Evolutionary conservation across 2,329 filamentous ascomycete species (phyloP), one percentile per base, ranked within the genome.

Genomic region (Exophiala sideris): DNA sequence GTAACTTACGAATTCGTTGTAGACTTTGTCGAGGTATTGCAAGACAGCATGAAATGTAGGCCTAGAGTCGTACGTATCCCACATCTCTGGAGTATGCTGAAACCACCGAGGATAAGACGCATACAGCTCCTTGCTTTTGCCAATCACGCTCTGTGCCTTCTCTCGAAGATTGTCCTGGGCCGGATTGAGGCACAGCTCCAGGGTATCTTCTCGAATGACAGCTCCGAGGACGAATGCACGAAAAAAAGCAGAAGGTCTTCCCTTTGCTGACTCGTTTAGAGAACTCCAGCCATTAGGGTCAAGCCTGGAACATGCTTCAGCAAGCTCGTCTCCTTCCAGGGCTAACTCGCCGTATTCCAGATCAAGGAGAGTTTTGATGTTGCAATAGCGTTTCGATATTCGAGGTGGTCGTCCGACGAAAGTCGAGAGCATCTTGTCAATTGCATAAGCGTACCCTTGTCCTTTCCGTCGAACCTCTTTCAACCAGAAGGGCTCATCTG

Each of bases 391-490:
- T 35, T 70, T 66, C n/a, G 69, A 69, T 36, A 79, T 72, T 2
- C 76, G 68, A 2, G 76, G 75, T 3, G 77, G 77, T 2, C 77
- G 69, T 3, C 77, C 77, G n/a, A 79, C 70, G 48, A 79, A 79
- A 1, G 77, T 73, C 1, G 76, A 71, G 6, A 78, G 63, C 38
- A 71, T 73, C 52, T 78, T 79, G 52, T 79, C 77, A 3, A 70
- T 71, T 5, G 72, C 72, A 50, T 76, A 79, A 5, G 69, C 68
- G 1, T 70, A 67, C 4, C 71, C 71, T 29, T 5, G 24, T 29
- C 24, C 24, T 29, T 8, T 29, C 7, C 24, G 24, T 8, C 24
- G 24, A 8, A 29, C 24, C 4, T 29, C 24, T 8, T 29, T 2
- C 24, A 29, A 29, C 24, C 24, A 29, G 24, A 29, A 54, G 78